phyloP scores from a whole-genome alignment of 768 basidiomycete genomes.

The Cystoderma amianthinum region DNA sequence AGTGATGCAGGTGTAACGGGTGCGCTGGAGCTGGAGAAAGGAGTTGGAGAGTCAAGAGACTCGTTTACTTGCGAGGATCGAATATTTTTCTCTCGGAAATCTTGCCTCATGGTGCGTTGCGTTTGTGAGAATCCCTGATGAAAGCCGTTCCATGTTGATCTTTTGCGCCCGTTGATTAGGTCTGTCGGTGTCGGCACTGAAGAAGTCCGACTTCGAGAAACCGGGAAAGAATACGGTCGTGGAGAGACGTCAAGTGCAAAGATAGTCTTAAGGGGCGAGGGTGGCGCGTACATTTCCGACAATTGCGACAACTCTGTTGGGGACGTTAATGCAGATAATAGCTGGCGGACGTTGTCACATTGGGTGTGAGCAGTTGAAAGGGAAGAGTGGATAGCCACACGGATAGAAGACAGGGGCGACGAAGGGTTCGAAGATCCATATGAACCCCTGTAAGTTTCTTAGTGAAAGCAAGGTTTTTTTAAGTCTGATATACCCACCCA shows the following conservation, averaged over 20 bases:
- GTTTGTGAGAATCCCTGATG: constrained; percentile 43
- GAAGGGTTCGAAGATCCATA: constrained; percentile 36
- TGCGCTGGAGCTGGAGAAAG: constrained; percentile 12
- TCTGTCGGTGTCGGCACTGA: not conserved
- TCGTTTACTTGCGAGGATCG: no score
- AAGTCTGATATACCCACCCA: constrained; percentile 32
- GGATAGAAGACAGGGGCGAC: constrained; percentile 50
- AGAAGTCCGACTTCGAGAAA: not conserved
- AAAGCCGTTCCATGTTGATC: constrained; percentile 73
- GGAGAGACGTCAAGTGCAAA: constrained; percentile 15
- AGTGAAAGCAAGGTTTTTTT: constrained; percentile 1
- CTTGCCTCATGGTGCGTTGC: constrained; percentile 36
- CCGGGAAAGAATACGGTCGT: constrained; percentile 36
- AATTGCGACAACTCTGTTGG: constrained; percentile 70
- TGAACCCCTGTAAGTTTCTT: constrained; percentile 10
- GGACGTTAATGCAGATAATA: constrained; percentile 70
- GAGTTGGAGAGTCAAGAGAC: constrained; percentile 40
- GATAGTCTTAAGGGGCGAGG: constrained; percentile 41
- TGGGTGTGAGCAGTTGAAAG: constrained; percentile 73
- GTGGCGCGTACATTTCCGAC: constrained; percentile 84
- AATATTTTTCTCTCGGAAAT: constrained; percentile 40
- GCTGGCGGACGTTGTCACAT: constrained; percentile 75
- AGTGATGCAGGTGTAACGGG: constrained; percentile 18
- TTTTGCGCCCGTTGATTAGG: constrained; percentile 28
- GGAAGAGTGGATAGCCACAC: constrained; percentile 66